Conservation (phyloP, 805 yeast species). For the Candida silvatica region DNA sequence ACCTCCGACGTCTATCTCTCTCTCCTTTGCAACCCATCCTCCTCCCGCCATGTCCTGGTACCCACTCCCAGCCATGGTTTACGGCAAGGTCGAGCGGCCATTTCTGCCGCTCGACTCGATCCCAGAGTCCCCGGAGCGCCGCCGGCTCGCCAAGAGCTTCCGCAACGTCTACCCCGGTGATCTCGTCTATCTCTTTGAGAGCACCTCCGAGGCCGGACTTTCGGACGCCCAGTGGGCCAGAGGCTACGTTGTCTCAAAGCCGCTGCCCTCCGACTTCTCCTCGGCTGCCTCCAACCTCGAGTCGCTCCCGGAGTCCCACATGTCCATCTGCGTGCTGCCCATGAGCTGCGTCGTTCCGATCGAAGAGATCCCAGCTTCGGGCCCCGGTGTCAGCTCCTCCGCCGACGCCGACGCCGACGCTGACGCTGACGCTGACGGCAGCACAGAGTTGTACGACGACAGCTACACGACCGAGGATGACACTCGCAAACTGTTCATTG, state of each 20-base stretch:
- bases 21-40: neutral
- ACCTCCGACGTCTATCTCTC: neutral
- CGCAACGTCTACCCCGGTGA: slow-evolving; percentile 67
- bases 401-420: too few species aligned
- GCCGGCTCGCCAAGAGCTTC: slow-evolving; percentile 9
- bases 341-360: slow-evolving; percentile 39
- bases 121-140: slow-evolving; percentile 5
- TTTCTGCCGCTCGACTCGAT: slow-evolving; percentile 31
- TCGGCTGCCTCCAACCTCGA: slow-evolving; percentile 54
- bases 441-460: slow-evolving; percentile 2
- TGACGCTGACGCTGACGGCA: too few species aligned
- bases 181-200: slow-evolving; percentile 66
- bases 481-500: neutral
- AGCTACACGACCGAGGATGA: slow-evolving; percentile 3
- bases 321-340: slow-evolving; percentile 55
- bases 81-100: slow-evolving; percentile 34
- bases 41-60: neutral
- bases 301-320: slow-evolving; percentile 48
- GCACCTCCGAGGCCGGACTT: slow-evolving; percentile 9
- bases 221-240: slow-evolving; percentile 50
- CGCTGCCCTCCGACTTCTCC: slow-evolving; percentile 61
- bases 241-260: slow-evolving; percentile 63
- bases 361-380: slow-evolving; percentile 22
- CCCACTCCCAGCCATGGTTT: slow-evolving; percentile 36
- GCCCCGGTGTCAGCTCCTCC: neutral